phyloP scores from a whole-genome alignment of 2,329 filamentous ascomycete species.

The Didymella lethalis region DNA sequence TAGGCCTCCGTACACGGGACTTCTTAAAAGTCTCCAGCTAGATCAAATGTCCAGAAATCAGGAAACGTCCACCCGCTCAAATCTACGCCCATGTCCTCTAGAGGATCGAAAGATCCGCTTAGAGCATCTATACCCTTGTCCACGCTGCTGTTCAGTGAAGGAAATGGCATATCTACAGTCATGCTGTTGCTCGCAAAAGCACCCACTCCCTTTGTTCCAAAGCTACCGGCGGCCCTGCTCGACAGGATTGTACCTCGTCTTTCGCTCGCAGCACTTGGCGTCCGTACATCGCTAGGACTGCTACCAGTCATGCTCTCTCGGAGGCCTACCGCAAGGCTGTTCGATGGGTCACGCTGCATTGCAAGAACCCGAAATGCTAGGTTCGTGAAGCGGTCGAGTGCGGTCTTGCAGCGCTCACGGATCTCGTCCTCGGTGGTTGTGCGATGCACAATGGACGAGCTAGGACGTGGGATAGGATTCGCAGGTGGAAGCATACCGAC shows the following conservation, averaged over 20 bases:
- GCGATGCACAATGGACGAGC: slow-evolving; percentile 21
- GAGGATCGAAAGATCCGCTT: slow-evolving; percentile 27
- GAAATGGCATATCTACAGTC: slow-evolving; percentile 16
- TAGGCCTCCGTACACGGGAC: too few relatives aligned
- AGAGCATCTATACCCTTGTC: slow-evolving; percentile 10
- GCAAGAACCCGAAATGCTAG: slow-evolving; percentile 42
- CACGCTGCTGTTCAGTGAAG: slow-evolving; percentile 6
- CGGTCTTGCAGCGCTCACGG: slow-evolving; percentile 35
- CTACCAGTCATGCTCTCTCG: slow-evolving; percentile 28
- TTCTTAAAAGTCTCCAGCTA: slow-evolving; percentile 39
- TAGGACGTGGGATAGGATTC: slow-evolving; percentile 20
- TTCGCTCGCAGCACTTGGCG: slow-evolving; percentile 4
- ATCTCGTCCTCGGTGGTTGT: slow-evolving; percentile 29
- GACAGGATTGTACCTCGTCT: slow-evolving; percentile 15
- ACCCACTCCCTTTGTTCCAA: slow-evolving; percentile 5
- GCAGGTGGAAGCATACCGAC: slow-evolving; percentile 42
- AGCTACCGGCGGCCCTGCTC: slow-evolving; percentile 18
- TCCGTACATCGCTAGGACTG: slow-evolving; percentile 10
- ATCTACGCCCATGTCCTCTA: slow-evolving; percentile 43
- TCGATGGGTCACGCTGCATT: slow-evolving; percentile 40
- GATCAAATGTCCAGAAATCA: slow-evolving; percentile 48
- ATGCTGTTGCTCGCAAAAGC: slow-evolving; percentile 1
- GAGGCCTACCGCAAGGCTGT: slow-evolving; percentile 32
- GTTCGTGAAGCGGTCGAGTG: slow-evolving; percentile 38
- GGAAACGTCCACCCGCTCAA: slow-evolving; percentile 44